Conservation (phyloP, 164 flowering plant genomes). For the Cinnamomum micranthum region DNA sequence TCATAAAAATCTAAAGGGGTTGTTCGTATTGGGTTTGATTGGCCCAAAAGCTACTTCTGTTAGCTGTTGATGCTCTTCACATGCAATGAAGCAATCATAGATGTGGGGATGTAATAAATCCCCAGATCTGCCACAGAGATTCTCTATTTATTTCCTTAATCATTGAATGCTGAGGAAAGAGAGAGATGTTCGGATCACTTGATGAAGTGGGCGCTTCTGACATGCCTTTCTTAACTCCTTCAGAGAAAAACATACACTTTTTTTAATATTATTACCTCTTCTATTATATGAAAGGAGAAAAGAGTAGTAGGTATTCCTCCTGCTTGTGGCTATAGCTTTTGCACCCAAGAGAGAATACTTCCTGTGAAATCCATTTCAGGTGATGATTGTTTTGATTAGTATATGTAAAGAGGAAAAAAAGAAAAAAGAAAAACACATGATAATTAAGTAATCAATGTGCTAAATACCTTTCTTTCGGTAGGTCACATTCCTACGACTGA, state of each 20-base stretch:
- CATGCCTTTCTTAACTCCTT: too few relatives aligned
- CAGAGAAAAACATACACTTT: too few relatives aligned
- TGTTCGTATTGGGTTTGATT: not conserved
- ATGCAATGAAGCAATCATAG: conserved; percentile 15
- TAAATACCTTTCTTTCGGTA: not conserved
- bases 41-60: conserved; percentile 10
- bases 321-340: not conserved
- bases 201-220: too few relatives aligned
- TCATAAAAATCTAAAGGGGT: not conserved
- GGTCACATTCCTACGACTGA: not conserved
- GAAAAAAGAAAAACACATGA: too few relatives aligned
- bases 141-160: conserved; percentile 9
- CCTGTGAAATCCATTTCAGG: not conserved
- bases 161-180: conserved; percentile 8
- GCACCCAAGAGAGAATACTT: not conserved
- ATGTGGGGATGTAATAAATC: conserved; percentile 5
- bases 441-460: not conserved
- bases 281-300: not conserved
- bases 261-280: not conserved
- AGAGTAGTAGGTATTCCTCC: not conserved
- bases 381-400: not conserved
- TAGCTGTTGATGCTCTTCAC: conserved; percentile 1
- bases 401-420: not conserved
- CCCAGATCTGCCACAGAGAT: conserved; percentile 6
- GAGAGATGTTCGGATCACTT: too few relatives aligned